Evolutionary conservation across 2,329 filamentous ascomycete species (phyloP).

Genomic region (Cercospora sp.): DNA sequence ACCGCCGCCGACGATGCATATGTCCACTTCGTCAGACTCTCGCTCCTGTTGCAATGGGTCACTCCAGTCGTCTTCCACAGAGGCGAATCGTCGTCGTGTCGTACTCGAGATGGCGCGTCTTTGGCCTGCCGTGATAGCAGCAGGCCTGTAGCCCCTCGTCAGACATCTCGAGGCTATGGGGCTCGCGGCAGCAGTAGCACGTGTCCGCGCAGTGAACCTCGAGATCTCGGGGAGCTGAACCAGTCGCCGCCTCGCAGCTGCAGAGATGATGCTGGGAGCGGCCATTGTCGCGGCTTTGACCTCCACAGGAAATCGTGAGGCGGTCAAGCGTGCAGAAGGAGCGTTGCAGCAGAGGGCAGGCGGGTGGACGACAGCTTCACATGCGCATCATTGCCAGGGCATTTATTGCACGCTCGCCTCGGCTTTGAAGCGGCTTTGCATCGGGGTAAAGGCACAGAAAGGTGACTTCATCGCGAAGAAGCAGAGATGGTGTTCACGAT

Average conservation of each 20-base stretch:
- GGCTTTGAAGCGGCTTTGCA: conserved; percentile 10
- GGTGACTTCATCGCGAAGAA: conserved; percentile 10
- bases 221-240: conserved; percentile 20
- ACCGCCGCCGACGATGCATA: conserved; percentile 95
- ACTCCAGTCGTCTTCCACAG: conserved; percentile 44
- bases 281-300: conserved; percentile 24
- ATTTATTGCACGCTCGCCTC: conserved; percentile 7
- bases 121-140: conserved; percentile 39
- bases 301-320: conserved; percentile 18
- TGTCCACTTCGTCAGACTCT: conserved; percentile 90
- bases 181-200: conserved; percentile 17
- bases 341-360: background rate
- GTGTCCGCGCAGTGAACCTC: conserved; percentile 13
- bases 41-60: conserved; percentile 65
- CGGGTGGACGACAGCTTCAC: conserved; percentile 7
- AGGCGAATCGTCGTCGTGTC: conserved; percentile 37
- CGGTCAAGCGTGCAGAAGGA: conserved; percentile 8
- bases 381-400: conserved; percentile 2
- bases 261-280: conserved; percentile 27
- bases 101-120: conserved; percentile 37
- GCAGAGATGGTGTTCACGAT: background rate
- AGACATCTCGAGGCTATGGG: conserved; percentile 29
- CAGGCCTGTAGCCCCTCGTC: conserved; percentile 35
- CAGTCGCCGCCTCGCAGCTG: conserved; percentile 25
- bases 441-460: background rate